phyloP scores from a whole-genome alignment of 352 stramenopile species.

The Globisporangium cederbergense region DNA sequence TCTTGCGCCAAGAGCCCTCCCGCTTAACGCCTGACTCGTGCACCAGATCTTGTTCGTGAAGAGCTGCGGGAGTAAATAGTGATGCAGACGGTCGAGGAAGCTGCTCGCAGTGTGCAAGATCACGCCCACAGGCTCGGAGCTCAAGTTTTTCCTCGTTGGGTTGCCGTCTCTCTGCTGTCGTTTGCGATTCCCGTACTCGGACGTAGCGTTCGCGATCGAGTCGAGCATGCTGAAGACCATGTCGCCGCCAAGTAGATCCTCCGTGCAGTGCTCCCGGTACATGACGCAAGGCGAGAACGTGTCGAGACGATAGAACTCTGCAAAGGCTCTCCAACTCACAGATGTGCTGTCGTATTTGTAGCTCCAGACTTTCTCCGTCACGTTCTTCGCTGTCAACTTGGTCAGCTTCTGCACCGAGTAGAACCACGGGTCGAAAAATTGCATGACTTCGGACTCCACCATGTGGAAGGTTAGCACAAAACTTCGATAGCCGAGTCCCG shows the following conservation, averaged over 20 bases:
- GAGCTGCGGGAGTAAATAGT: slow-evolving; percentile 10
- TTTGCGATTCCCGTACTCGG: not conserved
- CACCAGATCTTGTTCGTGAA: slow-evolving; percentile 1
- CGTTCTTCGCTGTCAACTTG: not conserved
- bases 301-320: not conserved
- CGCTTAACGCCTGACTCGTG: slow-evolving; percentile 2
- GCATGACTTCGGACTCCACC: not conserved
- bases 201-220: not conserved
- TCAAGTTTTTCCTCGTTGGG: not conserved
- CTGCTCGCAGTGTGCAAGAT: not conserved
- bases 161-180: not conserved
- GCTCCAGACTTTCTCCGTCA: not conserved
- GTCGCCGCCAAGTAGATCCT: not conserved
- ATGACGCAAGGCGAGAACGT: not conserved
- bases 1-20: not conserved
- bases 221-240: not conserved
- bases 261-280: not conserved
- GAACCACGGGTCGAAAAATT: not conserved
- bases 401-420: slow-evolving; percentile 1
- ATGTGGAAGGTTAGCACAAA: not conserved
- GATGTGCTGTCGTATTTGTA: slow-evolving; percentile 1
- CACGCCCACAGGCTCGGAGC: not conserved
- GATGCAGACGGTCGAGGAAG: slow-evolving; percentile 11
- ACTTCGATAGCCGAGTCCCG: not conserved
- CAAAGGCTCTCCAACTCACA: not conserved